Evolutionary conservation across 1,284 basidiomycete genomes (phyloP).

Genomic region (Ganoderma sinense): DNA sequence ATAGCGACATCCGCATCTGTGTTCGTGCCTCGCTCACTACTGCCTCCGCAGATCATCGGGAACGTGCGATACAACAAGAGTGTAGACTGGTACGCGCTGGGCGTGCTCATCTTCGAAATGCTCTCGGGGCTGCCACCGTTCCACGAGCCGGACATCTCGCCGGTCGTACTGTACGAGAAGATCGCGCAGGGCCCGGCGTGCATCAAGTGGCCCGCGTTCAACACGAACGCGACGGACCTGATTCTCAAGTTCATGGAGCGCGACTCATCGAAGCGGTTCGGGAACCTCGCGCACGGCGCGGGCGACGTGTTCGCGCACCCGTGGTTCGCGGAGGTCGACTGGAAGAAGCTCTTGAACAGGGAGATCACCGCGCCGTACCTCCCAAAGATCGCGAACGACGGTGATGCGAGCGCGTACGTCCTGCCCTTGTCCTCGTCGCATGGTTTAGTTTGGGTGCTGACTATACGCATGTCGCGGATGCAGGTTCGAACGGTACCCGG

Average conservation of each 20-base stretch:
- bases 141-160: slow-evolving; percentile 72
- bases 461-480: slow-evolving; percentile 1
- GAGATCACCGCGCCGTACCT: slow-evolving; percentile 98
- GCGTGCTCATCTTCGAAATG: slow-evolving; percentile 98
- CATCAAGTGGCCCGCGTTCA: slow-evolving; percentile 94
- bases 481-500: slow-evolving; percentile 81
- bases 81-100: slow-evolving; percentile 99
- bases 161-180: slow-evolving; percentile 79
- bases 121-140: slow-evolving; percentile 87
- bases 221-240: slow-evolving; percentile 85
- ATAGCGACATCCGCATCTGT: neutral
- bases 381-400: slow-evolving; percentile 86
- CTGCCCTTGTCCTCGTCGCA: neutral
- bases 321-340: slow-evolving; percentile 99
- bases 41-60: slow-evolving; percentile 71
- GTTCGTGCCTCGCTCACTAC: neutral
- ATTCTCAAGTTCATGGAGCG: slow-evolving; percentile 91
- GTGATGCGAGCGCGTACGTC: slow-evolving; percentile 91
- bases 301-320: slow-evolving; percentile 94
- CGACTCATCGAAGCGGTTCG: slow-evolving; percentile 92
- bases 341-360: slow-evolving; percentile 83
- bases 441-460: slow-evolving; percentile 2
- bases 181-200: slow-evolving; percentile 78
- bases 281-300: slow-evolving; percentile 92
- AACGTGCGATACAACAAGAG: slow-evolving; percentile 96